These are phyloP conservation scores for Leishmania turanica DNA, from an alignment of 208 protist genomes.

Conservation along the genomic window DNA sequence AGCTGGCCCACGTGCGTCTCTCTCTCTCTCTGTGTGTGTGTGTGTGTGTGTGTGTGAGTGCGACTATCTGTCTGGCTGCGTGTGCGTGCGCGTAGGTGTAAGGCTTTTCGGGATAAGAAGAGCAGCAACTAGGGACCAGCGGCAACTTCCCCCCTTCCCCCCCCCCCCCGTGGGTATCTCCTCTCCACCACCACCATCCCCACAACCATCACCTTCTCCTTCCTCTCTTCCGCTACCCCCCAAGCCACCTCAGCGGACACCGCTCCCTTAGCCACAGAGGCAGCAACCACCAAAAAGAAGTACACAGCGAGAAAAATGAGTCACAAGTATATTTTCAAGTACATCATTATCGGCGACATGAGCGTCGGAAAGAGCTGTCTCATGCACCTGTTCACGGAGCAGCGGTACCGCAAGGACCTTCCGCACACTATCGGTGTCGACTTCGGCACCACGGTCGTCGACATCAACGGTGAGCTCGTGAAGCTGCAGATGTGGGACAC, in stretches of 20 bases:
- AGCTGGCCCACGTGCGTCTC: background rate
- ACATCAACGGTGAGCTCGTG: conserved; percentile 94
- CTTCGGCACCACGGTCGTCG: conserved; percentile 97
- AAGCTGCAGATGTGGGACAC: conserved; percentile 99
- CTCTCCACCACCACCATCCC: background rate
- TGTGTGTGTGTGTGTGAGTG: background rate
- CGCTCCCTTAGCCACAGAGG: background rate
- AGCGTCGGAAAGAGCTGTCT: conserved; percentile 98
- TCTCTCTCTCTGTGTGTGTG: too few relatives aligned
- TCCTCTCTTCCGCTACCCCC: background rate
- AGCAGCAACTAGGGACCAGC: background rate
- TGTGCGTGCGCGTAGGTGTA: background rate
- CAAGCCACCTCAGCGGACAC: background rate
- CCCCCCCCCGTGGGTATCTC: background rate
- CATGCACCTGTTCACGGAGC: conserved; percentile 98
- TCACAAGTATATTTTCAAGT: conserved; percentile 98
- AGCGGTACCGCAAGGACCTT: conserved; percentile 94
- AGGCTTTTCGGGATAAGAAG: background rate
- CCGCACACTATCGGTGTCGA: conserved; percentile 99
- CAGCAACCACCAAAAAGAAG: background rate
- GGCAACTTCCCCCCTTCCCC: background rate
- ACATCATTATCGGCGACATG: conserved; percentile 98
- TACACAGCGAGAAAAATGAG: conserved; percentile 40
- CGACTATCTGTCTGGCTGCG: background rate
- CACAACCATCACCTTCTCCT: background rate